Percentiles rank a stretch among this genome's conserved stretches.
Conservation (phyloP, 1,139 yeast species). For the Yamadazyma diospyri region DNA sequence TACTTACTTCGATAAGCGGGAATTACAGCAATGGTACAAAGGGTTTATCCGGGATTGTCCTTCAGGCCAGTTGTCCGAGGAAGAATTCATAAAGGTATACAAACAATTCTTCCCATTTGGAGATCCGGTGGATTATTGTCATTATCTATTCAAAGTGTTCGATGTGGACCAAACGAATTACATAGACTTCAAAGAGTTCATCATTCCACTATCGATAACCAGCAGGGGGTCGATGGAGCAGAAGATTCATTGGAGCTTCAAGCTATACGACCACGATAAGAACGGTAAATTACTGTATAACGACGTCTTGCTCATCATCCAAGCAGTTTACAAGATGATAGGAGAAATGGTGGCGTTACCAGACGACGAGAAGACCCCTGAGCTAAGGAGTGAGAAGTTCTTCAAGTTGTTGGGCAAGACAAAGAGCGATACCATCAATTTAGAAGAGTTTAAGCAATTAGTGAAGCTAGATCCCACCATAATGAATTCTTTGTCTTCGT, state of each 20-base stretch:
- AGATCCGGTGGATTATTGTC: slow-evolving; percentile 89
- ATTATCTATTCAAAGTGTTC: slow-evolving; percentile 82
- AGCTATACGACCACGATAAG: slow-evolving; percentile 76
- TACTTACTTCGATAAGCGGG: slow-evolving; percentile 90
- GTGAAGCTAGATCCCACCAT: slow-evolving; percentile 82
- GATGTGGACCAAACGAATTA: slow-evolving; percentile 79
- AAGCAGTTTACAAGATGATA: slow-evolving; percentile 90
- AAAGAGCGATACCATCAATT: slow-evolving; percentile 58
- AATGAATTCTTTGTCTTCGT: slow-evolving; percentile 71
- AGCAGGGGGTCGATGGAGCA: slow-evolving; percentile 87
- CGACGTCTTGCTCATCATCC: slow-evolving; percentile 77
- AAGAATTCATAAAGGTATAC: slow-evolving; percentile 87
- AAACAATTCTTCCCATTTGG: slow-evolving; percentile 98
- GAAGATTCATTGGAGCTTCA: slow-evolving; percentile 83
- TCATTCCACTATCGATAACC: slow-evolving; percentile 81
- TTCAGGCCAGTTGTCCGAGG: slow-evolving; percentile 78
- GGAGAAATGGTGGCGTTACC: slow-evolving; percentile 92
- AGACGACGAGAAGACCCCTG: slow-evolving; percentile 93
- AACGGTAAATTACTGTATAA: slow-evolving; percentile 72
- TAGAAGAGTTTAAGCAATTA: slow-evolving; percentile 82
- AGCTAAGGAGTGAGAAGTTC: slow-evolving; percentile 76
- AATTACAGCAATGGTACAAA: slow-evolving; percentile 96
- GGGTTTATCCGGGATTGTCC: slow-evolving; percentile 96
- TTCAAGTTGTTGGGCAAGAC: slow-evolving; percentile 72
- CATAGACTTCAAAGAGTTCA: slow-evolving; percentile 91